A percentile compares a stretch with the other conserved stretches of the same genome.
These are phyloP conservation scores for Acanthochlamys bracteata DNA, from an alignment of 106 monocot species.

Conservation along the genomic window DNA sequence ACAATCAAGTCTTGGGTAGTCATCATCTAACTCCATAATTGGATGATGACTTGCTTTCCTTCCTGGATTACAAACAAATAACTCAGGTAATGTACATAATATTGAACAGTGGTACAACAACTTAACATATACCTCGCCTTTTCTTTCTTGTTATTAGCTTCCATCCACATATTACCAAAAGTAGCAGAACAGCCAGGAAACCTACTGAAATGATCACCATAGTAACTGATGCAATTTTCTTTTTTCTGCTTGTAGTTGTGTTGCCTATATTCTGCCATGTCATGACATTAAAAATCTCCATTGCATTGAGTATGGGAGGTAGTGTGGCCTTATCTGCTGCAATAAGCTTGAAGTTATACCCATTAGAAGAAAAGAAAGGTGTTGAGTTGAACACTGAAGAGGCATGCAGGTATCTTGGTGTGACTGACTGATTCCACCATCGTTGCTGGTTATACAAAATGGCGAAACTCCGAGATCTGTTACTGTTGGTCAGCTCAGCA, in stretches of 20 bases:
- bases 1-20: slow-evolving; percentile 14
- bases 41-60: no score
- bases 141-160: no score
- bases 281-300: slow-evolving; percentile 3
- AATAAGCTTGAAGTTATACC: background rate
- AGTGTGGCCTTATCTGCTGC: background rate
- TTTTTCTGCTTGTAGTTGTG: slow-evolving; percentile 6
- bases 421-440: background rate
- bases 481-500: no score
- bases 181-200: background rate
- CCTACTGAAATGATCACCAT: slow-evolving; percentile 10
- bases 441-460: no score
- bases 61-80: no score
- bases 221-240: slow-evolving; percentile 1
- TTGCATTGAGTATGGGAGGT: slow-evolving; percentile 9
- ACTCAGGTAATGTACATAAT: no score
- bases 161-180: no score
- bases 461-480: no score
- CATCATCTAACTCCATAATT: no score
- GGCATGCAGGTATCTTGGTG: background rate
- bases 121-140: no score
- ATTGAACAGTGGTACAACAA: no score
- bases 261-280: background rate
- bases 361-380: background rate
- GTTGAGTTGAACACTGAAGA: background rate